A percentile compares a stretch with the other conserved stretches of the same genome.
phyloP scores from a whole-genome alignment of 192 early-diverging fungal species.

The Coemansia asiatica region DNA sequence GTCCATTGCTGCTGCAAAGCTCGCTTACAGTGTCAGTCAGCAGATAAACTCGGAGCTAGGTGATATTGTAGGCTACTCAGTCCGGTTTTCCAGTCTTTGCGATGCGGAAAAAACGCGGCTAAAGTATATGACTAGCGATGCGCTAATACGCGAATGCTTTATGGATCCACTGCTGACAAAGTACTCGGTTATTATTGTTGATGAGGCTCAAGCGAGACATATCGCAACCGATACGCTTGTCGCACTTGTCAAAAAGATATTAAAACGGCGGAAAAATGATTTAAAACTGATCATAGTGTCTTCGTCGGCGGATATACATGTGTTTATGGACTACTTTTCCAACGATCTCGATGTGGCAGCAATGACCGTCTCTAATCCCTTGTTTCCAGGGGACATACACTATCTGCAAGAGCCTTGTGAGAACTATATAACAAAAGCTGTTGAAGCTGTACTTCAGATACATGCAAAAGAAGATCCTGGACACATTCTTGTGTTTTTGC shows the following conservation, averaged over 20 bases:
- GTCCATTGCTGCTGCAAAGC: constrained; percentile 94
- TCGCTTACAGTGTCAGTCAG: constrained; percentile 93
- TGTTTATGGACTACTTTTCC: neutral
- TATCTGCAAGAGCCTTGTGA: constrained; percentile 89
- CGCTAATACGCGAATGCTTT: constrained; percentile 87
- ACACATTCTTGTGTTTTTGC: constrained; percentile 90
- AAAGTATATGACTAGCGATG: constrained; percentile 97
- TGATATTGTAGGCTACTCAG: constrained; percentile 94
- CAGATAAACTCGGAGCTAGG: constrained; percentile 91
- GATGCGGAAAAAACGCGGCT: constrained; percentile 82
- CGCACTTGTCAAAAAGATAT: constrained; percentile 84
- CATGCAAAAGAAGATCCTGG: constrained; percentile 91
- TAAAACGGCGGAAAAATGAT: constrained; percentile 67
- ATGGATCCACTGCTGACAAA: constrained; percentile 77
- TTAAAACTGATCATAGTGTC: constrained; percentile 90
- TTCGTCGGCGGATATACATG: constrained; percentile 58
- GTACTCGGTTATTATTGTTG: constrained; percentile 91
- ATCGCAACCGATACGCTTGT: constrained; percentile 89
- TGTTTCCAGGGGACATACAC: constrained; percentile 95
- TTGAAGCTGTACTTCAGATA: constrained; percentile 87
- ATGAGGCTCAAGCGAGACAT: constrained; percentile 95
- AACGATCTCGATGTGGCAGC: constrained; percentile 34
- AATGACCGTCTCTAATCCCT: constrained; percentile 85
- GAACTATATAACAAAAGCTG: constrained; percentile 88
- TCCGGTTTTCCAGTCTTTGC: constrained; percentile 94